Percentiles rank a stretch among this genome's conserved stretches.
Conservation (phyloP, 768 basidiomycete genomes). For the Tephrocybe sp. region DNA sequence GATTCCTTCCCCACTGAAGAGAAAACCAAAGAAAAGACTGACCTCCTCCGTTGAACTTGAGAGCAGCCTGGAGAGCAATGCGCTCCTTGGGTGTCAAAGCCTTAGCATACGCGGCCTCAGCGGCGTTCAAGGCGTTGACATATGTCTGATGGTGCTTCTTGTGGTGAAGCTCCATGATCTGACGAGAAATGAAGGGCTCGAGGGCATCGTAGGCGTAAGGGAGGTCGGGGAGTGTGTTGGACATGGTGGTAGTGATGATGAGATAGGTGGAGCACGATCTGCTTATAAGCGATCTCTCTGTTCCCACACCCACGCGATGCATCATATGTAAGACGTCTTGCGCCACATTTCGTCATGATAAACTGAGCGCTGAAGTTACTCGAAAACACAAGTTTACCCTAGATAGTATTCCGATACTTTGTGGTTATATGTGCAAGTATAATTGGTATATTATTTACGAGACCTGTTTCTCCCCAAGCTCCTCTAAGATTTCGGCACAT, state of each 20-base stretch:
- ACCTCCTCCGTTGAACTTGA: conserved; percentile 98
- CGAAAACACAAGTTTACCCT: no score
- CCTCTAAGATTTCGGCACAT: conserved; percentile 32
- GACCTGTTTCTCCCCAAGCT: conserved; percentile 17
- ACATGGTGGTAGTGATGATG: conserved; percentile 16
- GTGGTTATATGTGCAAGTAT: no score
- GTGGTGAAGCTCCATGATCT: conserved; percentile 97
- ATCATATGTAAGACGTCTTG: conserved; percentile 13
- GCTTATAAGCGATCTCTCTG: conserved; percentile 11
- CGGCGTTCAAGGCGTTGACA: conserved; percentile 88
- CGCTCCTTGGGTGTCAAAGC: conserved; percentile 71
- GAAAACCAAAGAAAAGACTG: conserved; percentile 28
- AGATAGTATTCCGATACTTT: no score
- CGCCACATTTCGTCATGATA: conserved; percentile 16
- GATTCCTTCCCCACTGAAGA: conserved; percentile 11
- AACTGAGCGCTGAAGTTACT: not conserved
- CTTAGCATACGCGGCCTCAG: conserved; percentile 74
- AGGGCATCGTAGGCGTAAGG: conserved; percentile 87
- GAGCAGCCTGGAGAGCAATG: conserved; percentile 85
- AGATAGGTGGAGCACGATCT: not conserved
- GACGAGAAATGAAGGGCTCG: conserved; percentile 87
- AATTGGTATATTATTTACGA: not conserved
- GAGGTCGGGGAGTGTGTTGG: conserved; percentile 55
- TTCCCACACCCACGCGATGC: conserved; percentile 13
- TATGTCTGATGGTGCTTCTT: conserved; percentile 95